Evolutionary conservation across 768 basidiomycete genomes (phyloP).

Genomic region (Leccinum truebloodii): DNA sequence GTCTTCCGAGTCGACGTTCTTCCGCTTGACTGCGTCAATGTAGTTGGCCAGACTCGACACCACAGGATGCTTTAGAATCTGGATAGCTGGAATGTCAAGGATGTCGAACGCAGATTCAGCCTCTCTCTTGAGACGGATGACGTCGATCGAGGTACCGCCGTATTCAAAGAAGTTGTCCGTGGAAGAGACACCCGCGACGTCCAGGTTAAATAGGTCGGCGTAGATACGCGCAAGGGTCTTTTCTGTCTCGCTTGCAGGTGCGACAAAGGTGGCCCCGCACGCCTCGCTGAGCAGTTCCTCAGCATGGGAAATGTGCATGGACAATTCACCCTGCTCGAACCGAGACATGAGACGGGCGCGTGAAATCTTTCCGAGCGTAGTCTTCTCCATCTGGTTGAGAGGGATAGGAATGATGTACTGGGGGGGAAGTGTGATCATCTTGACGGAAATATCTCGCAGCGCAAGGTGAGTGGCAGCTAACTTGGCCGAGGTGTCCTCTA

Average conservation of each 20-base stretch:
- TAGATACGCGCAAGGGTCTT: not conserved
- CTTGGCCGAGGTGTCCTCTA: not conserved
- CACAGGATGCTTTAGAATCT: not conserved
- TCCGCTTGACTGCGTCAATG: not conserved
- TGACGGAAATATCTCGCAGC: not conserved
- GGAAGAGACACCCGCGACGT: not conserved
- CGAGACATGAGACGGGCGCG: not conserved
- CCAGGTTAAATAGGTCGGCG: not conserved
- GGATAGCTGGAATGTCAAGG: not conserved
- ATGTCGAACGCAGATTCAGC: not conserved
- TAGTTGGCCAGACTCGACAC: constrained; percentile 1
- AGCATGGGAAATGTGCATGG: not conserved
- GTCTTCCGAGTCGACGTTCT: not conserved
- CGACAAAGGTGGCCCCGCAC: not conserved
- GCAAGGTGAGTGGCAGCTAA: not conserved
- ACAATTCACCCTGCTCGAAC: not conserved
- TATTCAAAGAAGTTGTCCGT: not conserved
- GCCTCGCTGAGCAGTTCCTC: not conserved
- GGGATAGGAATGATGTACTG: not conserved
- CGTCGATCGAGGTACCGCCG: not conserved
- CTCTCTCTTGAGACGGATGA: constrained; percentile 1
- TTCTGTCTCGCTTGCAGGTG: not conserved
- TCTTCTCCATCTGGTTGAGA: constrained; percentile 1
- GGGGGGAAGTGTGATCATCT: constrained; percentile 1
- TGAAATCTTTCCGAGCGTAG: not conserved